These are phyloP conservation scores for Gracilaria vermiculophylla DNA, from an alignment of 23 red algal genomes.

Conservation along the genomic window DNA sequence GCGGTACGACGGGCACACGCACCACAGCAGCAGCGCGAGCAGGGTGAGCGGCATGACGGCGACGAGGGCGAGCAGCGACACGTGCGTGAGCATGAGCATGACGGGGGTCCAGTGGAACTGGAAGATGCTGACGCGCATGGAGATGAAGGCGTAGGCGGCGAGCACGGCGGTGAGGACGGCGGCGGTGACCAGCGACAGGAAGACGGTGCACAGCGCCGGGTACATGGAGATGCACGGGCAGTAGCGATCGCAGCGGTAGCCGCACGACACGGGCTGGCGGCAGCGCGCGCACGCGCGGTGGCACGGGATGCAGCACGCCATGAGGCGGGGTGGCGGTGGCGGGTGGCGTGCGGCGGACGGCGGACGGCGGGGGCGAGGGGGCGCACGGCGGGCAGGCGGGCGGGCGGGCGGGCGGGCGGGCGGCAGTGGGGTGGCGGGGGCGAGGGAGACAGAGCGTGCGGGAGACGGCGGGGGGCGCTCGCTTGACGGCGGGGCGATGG, in stretches of 20 bases:
- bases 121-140: slow-evolving; percentile 41
- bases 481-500: no score
- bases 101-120: slow-evolving; percentile 32
- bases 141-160: slow-evolving; percentile 55
- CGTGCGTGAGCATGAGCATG: slow-evolving; percentile 31
- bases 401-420: neutral
- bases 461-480: neutral
- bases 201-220: slow-evolving; percentile 51
- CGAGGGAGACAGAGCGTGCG: neutral
- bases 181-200: slow-evolving; percentile 30
- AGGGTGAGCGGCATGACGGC: slow-evolving; percentile 18
- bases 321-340: no score
- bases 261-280: neutral
- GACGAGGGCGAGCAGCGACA: slow-evolving; percentile 20
- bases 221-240: slow-evolving; percentile 71
- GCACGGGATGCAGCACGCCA: neutral
- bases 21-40: slow-evolving; percentile 38
- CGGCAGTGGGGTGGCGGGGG: neutral
- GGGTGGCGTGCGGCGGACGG: no score
- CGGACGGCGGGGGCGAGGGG: neutral
- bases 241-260: slow-evolving; percentile 30
- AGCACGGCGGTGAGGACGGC: slow-evolving; percentile 35
- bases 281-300: neutral
- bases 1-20: slow-evolving; percentile 7
- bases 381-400: neutral